Base-by-base conservation (phyloP, 495 filamentous ascomycete genomes). In the Penicillium pulvis region DNA sequence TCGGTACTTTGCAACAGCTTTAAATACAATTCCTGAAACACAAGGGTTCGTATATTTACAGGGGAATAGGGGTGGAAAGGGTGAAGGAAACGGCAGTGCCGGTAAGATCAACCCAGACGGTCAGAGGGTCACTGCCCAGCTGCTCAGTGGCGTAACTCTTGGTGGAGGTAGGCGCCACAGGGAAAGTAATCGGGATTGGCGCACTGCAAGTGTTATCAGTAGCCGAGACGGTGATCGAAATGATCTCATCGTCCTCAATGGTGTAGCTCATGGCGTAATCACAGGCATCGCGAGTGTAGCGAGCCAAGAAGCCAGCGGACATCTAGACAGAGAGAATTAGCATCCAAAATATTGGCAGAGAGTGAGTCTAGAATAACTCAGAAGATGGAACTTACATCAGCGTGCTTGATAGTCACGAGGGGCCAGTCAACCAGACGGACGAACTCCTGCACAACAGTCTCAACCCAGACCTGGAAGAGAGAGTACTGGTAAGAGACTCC, bases 391-490 rank as follows among this genome's bases (percentile, higher is more conserved):
- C 49, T 52, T 52, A 52, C 49, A 41, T 55, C 53, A 8, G 39
- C 41, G 23, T 55, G 53, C 16, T 45, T 55, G 42, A 55, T 43
- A 1, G 83, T 80, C 6, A 81, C 68, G 9, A 87, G 68, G 16
- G 83, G 83, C 83, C 84, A 87, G 55, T 75, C 69, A n/a, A 77
- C 82, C 52, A 87, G 73, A 35, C 85, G 74, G 33, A 75, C 72
- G 61, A 87, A 81, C 61, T 88, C 85, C 65, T 79, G 72, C 1
- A 83, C 76, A 33, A 83, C 66, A 20, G 70, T 76, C 67, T 87
- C 85, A n/a, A 83, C 79, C 85, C 85, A 88, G 2, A 78, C 80
- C 61, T 87, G 83, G 52, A 86, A 71, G 35, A 88, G 75, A 2
- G 82, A 85, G 49, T 81, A 75, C 54, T 80, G 68, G 7, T 57